Conservation (phyloP, 2,329 filamentous ascomycete species). For the Nemania sp. region DNA sequence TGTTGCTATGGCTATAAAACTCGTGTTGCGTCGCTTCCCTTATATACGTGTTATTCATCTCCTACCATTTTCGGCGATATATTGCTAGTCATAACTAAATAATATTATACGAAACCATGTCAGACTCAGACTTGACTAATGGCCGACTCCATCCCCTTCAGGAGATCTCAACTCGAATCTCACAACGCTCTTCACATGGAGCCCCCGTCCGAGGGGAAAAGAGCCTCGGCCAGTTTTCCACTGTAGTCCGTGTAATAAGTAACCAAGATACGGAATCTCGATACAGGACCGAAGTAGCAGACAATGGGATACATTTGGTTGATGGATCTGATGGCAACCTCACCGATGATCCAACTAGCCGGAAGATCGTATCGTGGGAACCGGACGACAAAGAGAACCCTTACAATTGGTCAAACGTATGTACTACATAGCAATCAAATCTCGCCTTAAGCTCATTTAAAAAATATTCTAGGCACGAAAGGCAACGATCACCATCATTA, state of each 20-base stretch:
- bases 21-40: constrained; percentile 1
- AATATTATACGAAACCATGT: constrained; percentile 11
- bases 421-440: not conserved
- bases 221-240: constrained; percentile 37
- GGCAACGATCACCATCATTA: constrained; percentile 63
- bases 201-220: not conserved
- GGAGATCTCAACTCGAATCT: constrained; percentile 22
- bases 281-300: constrained; percentile 58
- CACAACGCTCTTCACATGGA: constrained; percentile 25
- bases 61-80: not conserved
- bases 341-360: constrained; percentile 43
- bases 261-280: constrained; percentile 57
- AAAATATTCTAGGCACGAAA: constrained; percentile 62
- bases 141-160: constrained; percentile 11
- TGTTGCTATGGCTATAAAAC: not conserved
- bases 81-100: not conserved
- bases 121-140: constrained; percentile 13
- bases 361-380: constrained; percentile 59
- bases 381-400: constrained; percentile 64
- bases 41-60: not conserved
- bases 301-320: constrained; percentile 48
- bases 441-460: constrained; percentile 6
- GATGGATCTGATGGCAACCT: constrained; percentile 33
- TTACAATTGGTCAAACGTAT: constrained; percentile 62
- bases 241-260: constrained; percentile 50